These are phyloP conservation scores for Chlorella variabilis DNA, from an alignment of 163 green algal genomes.

Conservation along the genomic window DNA sequence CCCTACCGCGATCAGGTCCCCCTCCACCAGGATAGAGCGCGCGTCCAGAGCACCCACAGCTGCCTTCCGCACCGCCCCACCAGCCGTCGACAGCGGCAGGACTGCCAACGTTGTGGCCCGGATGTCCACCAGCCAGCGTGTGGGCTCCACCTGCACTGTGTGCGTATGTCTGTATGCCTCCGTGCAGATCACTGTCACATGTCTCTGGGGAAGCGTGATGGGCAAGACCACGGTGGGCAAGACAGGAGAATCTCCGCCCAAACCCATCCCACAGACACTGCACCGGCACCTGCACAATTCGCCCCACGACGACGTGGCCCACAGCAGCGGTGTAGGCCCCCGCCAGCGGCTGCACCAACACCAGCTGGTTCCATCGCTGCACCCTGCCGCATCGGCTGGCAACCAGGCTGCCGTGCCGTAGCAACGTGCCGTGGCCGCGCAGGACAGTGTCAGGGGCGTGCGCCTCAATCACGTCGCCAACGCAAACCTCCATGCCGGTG, in stretches of 20 bases:
- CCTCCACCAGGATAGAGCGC: conserved; percentile 8
- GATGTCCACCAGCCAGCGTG: conserved; percentile 30
- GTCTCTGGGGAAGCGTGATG: too few species aligned
- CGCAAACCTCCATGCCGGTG: conserved; percentile 16
- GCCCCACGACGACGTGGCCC: conserved; percentile 18
- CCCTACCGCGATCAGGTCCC: conserved; percentile 23
- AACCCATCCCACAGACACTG: too few species aligned
- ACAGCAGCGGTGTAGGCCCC: conserved; percentile 12
- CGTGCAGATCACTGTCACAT: too few species aligned
- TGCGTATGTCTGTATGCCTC: not conserved
- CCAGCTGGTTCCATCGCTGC: conserved; percentile 23
- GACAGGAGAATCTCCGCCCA: too few species aligned
- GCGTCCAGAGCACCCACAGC: not conserved
- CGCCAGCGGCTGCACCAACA: conserved; percentile 16
- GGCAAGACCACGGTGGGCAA: too few species aligned
- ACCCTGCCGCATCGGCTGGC: conserved; percentile 15
- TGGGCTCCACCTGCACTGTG: not conserved
- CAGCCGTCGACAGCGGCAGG: conserved; percentile 13
- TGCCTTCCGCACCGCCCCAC: not conserved
- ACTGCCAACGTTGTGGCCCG: not conserved
- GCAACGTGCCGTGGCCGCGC: conserved; percentile 19
- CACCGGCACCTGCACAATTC: conserved; percentile 7
- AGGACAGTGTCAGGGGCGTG: not conserved
- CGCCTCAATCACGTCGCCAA: conserved; percentile 15
- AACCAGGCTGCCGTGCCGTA: conserved; percentile 9